A percentile compares a stretch with the other conserved stretches of the same genome.
Conservation (phyloP, 768 basidiomycete genomes). For the Mycena polygramma region DNA sequence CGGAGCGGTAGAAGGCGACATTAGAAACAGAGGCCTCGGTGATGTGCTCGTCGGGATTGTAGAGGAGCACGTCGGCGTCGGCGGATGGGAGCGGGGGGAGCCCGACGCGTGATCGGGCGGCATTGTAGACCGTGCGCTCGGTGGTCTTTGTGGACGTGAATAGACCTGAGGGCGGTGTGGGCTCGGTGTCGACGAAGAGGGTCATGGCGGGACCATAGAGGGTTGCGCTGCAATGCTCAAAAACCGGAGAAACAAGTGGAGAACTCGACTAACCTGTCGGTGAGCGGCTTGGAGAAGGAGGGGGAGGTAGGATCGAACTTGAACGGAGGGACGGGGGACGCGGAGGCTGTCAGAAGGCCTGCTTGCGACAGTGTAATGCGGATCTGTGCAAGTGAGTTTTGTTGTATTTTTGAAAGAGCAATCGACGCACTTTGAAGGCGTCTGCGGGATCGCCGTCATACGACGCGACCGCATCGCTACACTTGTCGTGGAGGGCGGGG, state of each 20-base stretch:
- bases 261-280: constrained; percentile 27
- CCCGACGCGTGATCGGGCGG: constrained; percentile 70
- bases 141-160: constrained; percentile 84
- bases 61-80: constrained; percentile 73
- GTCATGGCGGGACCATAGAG: constrained; percentile 53
- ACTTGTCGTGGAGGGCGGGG: constrained; percentile 55
- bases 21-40: constrained; percentile 82
- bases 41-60: constrained; percentile 61
- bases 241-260: no score
- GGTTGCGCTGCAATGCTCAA: constrained; percentile 16
- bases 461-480: constrained; percentile 57
- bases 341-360: constrained; percentile 37
- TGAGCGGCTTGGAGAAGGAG: constrained; percentile 37
- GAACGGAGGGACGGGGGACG: constrained; percentile 27
- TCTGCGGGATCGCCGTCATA: constrained; percentile 40
- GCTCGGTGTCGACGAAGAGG: constrained; percentile 67
- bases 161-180: constrained; percentile 62
- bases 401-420: background rate
- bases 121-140: constrained; percentile 66
- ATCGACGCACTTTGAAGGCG: constrained; percentile 38
- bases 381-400: constrained; percentile 52
- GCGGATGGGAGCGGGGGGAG: constrained; percentile 51
- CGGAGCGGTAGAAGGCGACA: constrained; percentile 71
- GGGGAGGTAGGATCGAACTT: constrained; percentile 38
- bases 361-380: constrained; percentile 57